Conservation (phyloP, 78 protist species). For the Diacronema lutheri region DNA sequence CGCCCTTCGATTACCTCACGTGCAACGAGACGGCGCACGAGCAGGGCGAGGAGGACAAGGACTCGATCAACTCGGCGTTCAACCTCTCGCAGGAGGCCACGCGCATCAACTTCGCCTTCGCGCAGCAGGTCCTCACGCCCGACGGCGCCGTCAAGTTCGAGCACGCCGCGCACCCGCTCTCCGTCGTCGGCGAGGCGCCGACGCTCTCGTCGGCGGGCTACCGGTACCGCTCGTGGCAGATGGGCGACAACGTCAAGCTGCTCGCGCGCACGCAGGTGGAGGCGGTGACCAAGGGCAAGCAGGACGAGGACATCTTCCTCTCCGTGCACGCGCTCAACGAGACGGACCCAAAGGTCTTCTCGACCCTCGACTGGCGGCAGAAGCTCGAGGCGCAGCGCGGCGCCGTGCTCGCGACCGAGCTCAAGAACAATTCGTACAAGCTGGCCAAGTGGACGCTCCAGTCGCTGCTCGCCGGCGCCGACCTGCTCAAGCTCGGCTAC, state of each 20-base stretch:
- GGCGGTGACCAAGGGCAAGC: not conserved
- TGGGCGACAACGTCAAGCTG: slow-evolving; percentile 65
- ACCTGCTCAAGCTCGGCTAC: slow-evolving; percentile 61
- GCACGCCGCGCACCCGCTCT: slow-evolving; percentile 48
- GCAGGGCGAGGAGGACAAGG: slow-evolving; percentile 57
- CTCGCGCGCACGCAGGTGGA: slow-evolving; percentile 47
- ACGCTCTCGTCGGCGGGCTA: slow-evolving; percentile 46
- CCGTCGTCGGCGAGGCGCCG: slow-evolving; percentile 47
- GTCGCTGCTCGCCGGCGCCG: slow-evolving; percentile 50
- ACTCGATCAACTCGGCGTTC: slow-evolving; percentile 39
- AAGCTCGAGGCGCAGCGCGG: slow-evolving; percentile 67
- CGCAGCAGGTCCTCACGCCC: slow-evolving; percentile 35
- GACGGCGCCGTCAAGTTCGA: not conserved
- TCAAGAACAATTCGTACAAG: slow-evolving; percentile 71
- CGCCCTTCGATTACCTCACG: slow-evolving; percentile 8
- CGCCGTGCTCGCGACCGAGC: slow-evolving; percentile 75
- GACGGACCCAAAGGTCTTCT: slow-evolving; percentile 2
- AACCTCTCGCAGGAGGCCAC: slow-evolving; percentile 77
- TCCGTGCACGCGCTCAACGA: slow-evolving; percentile 55
- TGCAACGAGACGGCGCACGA: slow-evolving; percentile 56
- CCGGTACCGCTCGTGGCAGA: slow-evolving; percentile 70
- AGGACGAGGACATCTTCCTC: not conserved
- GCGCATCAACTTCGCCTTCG: slow-evolving; percentile 54
- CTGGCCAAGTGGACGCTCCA: slow-evolving; percentile 45
- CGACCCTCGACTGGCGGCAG: slow-evolving; percentile 43